Conservation (phyloP, 768 basidiomycete genomes). For the Auriculariales sp. region DNA sequence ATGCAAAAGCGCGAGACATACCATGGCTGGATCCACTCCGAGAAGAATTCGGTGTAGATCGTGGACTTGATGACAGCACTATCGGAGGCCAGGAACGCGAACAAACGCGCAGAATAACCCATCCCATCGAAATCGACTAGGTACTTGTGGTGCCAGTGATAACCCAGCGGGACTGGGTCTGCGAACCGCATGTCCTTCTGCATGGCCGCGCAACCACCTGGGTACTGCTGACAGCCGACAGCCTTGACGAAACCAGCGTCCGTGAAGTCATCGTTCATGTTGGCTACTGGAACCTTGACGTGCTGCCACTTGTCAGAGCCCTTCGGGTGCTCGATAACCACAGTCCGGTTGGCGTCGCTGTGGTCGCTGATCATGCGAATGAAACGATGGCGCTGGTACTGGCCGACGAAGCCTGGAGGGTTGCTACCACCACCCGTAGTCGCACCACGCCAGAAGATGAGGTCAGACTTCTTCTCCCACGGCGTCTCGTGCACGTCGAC, state of each 20-base stretch:
- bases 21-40: slow-evolving; percentile 90
- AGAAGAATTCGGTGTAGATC: slow-evolving; percentile 82
- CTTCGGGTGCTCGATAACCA: slow-evolving; percentile 58
- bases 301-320: slow-evolving; percentile 42
- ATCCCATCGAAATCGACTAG: slow-evolving; percentile 88
- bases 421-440: slow-evolving; percentile 89
- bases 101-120: slow-evolving; percentile 85
- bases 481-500: slow-evolving; percentile 74
- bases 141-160: slow-evolving; percentile 90
- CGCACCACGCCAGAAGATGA: slow-evolving; percentile 90
- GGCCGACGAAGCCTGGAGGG: slow-evolving; percentile 66
- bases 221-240: slow-evolving; percentile 55
- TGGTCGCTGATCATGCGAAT: slow-evolving; percentile 60
- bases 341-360: slow-evolving; percentile 37
- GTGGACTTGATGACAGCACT: slow-evolving; percentile 84
- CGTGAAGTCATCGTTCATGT: slow-evolving; percentile 70
- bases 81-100: slow-evolving; percentile 73
- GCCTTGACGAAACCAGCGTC: slow-evolving; percentile 76
- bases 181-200: slow-evolving; percentile 51
- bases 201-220: slow-evolving; percentile 57
- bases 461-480: slow-evolving; percentile 81
- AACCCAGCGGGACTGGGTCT: slow-evolving; percentile 64
- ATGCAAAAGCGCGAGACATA: slow-evolving; percentile 15
- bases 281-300: slow-evolving; percentile 38
- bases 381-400: slow-evolving; percentile 77